These are phyloP conservation scores for Diaporthe capsici DNA, from an alignment of 2,329 filamentous ascomycete species.

Conservation along the genomic window DNA sequence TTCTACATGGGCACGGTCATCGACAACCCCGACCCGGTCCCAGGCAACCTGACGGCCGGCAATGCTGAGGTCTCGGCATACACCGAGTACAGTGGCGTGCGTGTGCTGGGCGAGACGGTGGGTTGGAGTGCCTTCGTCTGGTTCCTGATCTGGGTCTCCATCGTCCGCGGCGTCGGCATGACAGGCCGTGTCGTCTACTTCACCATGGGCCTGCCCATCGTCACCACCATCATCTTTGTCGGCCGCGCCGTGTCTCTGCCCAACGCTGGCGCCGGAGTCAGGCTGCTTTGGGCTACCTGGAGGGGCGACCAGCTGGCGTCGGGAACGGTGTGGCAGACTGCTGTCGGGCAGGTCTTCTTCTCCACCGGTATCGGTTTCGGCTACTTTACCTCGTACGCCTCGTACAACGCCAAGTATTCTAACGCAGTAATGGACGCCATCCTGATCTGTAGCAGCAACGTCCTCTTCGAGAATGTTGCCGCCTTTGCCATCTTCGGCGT, in stretches of 20 bases:
- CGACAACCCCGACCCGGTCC: slow-evolving; percentile 59
- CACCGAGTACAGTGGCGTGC: slow-evolving; percentile 61
- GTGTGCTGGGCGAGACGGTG: slow-evolving; percentile 68
- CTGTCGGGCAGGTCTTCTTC: slow-evolving; percentile 72
- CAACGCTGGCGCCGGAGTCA: slow-evolving; percentile 67
- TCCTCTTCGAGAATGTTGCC: slow-evolving; percentile 69
- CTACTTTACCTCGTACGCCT: slow-evolving; percentile 71
- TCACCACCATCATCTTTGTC: slow-evolving; percentile 69
- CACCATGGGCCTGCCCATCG: slow-evolving; percentile 72
- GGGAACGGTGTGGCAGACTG: slow-evolving; percentile 71
- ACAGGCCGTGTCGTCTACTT: slow-evolving; percentile 73
- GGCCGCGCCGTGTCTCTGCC: slow-evolving; percentile 67
- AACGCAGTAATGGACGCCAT: slow-evolving; percentile 73
- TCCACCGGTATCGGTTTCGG: slow-evolving; percentile 71
- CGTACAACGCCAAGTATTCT: slow-evolving; percentile 69
- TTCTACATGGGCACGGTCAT: slow-evolving; percentile 66
- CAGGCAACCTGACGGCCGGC: slow-evolving; percentile 55
- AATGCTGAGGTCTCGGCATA: slow-evolving; percentile 58
- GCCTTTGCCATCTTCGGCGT: slow-evolving; percentile 67
- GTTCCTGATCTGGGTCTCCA: slow-evolving; percentile 72
- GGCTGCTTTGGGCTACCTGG: slow-evolving; percentile 62
- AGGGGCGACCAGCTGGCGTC: slow-evolving; percentile 63
- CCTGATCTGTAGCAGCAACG: slow-evolving; percentile 68
- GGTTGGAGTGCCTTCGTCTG: slow-evolving; percentile 71
- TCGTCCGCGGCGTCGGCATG: slow-evolving; percentile 70